Conservation (phyloP, 1,284 basidiomycete genomes). For the Neolentinus lepideus region DNA sequence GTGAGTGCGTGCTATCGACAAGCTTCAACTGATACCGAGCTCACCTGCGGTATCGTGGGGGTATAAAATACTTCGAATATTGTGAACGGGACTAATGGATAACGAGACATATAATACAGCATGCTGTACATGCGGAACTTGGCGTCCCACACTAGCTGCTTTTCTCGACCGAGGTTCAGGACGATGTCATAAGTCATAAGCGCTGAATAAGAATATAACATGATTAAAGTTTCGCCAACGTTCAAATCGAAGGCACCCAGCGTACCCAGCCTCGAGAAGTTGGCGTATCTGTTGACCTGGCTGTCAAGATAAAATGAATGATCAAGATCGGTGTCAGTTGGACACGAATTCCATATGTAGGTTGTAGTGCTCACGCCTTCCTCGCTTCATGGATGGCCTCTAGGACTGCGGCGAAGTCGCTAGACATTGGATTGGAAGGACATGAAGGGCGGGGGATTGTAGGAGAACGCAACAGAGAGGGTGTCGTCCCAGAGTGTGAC, state of each 20-base stretch:
- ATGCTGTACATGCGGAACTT: background rate
- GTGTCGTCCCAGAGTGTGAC: background rate
- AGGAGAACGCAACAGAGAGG: background rate
- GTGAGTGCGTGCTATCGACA: background rate
- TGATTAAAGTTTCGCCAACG: no score
- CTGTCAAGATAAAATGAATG: background rate
- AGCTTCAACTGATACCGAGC: background rate
- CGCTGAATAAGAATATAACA: background rate
- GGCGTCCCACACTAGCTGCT: background rate
- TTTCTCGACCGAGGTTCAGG: background rate
- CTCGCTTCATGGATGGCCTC: background rate
- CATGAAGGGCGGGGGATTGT: background rate
- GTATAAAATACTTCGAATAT: background rate
- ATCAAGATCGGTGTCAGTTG: background rate
- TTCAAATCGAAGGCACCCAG: background rate
- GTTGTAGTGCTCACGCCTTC: background rate
- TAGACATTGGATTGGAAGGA: background rate
- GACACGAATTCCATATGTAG: background rate
- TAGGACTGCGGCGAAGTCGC: background rate
- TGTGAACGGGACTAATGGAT: background rate
- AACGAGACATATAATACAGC: background rate
- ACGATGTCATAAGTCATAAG: background rate
- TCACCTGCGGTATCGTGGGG: background rate
- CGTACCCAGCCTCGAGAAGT: background rate
- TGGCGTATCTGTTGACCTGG: background rate